A percentile compares a stretch with the other conserved stretches of the same genome.
Evolutionary conservation across 2,329 filamentous ascomycete genomes (phyloP).

Genomic region (Microdochium nivale): DNA sequence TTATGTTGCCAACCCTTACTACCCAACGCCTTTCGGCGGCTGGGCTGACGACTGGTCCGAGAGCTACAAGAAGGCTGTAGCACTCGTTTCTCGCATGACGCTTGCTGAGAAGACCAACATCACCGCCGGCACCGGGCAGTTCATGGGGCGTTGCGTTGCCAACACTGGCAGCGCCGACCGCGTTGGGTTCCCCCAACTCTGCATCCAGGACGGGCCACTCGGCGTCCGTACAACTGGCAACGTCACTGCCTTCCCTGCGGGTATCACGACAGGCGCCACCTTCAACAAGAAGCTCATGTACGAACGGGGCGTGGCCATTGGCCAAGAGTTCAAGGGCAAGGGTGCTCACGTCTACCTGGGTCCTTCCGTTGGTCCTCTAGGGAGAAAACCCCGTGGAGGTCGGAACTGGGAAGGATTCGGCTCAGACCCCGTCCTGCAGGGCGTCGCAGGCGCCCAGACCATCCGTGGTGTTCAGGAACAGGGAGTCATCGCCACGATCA

Average conservation of each 20-base stretch:
- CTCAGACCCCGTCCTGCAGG: slow-evolving; percentile 57
- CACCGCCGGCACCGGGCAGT: slow-evolving; percentile 61
- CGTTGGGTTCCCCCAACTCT: slow-evolving; percentile 64
- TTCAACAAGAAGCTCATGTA: slow-evolving; percentile 68
- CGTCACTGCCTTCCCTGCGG: slow-evolving; percentile 68
- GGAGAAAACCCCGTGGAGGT: slow-evolving; percentile 63
- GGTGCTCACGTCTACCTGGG: slow-evolving; percentile 65
- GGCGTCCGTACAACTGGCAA: slow-evolving; percentile 68
- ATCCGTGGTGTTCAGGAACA: slow-evolving; percentile 48
- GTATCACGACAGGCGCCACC: slow-evolving; percentile 69
- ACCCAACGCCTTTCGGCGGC: slow-evolving; percentile 64
- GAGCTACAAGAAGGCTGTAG: slow-evolving; percentile 61
- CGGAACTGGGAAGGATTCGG: slow-evolving; percentile 73
- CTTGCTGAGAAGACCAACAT: slow-evolving; percentile 75
- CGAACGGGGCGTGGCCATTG: slow-evolving; percentile 57
- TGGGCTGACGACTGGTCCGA: slow-evolving; percentile 61
- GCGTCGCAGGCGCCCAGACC: slow-evolving; percentile 37
- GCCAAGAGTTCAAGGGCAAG: slow-evolving; percentile 64
- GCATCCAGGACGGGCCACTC: slow-evolving; percentile 62
- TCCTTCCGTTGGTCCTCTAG: slow-evolving; percentile 62
- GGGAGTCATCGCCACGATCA: slow-evolving; percentile 47
- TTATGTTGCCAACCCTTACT: slow-evolving; percentile 52
- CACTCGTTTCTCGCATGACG: slow-evolving; percentile 66
- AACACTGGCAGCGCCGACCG: slow-evolving; percentile 65
- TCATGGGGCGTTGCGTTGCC: slow-evolving; percentile 68